A percentile compares a stretch with the other conserved stretches of the same genome.
Conservation (phyloP, 768 basidiomycete genomes). For the Lactarius hengduanensis region DNA sequence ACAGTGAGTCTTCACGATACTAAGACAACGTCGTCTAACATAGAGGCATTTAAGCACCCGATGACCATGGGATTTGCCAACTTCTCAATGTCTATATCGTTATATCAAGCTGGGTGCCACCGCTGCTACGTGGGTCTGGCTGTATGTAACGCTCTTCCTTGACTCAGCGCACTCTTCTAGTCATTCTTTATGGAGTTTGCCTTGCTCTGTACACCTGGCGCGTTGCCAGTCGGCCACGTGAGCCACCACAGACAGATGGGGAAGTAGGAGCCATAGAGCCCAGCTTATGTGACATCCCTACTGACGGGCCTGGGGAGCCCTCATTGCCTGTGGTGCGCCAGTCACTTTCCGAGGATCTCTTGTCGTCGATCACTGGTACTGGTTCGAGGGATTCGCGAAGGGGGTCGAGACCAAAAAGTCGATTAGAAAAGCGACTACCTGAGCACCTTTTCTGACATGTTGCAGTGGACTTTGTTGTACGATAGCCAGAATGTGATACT, state of each 20-base stretch:
- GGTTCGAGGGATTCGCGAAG: slow-evolving; percentile 3
- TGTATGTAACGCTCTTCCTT: slow-evolving; percentile 6
- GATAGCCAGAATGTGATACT: not conserved
- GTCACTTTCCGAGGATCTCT: slow-evolving; percentile 7
- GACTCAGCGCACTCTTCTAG: slow-evolving; percentile 32
- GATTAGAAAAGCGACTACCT: slow-evolving; percentile 32
- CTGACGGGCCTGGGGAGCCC: not conserved
- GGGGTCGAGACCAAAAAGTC: slow-evolving; percentile 21
- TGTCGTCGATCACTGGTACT: slow-evolving; percentile 8
- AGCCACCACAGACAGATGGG: not conserved
- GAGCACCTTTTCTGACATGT: slow-evolving; percentile 22
- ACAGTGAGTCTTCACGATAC: slow-evolving; percentile 38
- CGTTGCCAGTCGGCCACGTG: slow-evolving; percentile 28
- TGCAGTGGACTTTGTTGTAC: not conserved
- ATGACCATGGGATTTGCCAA: slow-evolving; percentile 46
- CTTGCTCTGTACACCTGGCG: slow-evolving; percentile 43
- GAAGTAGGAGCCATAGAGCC: slow-evolving; percentile 8
- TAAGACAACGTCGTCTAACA: not conserved
- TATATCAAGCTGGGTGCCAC: slow-evolving; percentile 53
- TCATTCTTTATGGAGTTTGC: slow-evolving; percentile 44
- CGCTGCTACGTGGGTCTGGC: slow-evolving; percentile 42
- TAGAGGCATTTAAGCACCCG: slow-evolving; percentile 35
- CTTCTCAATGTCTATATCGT: slow-evolving; percentile 49
- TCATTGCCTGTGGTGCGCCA: not conserved
- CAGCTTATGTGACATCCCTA: not conserved